Evolutionary conservation across 306 rosid species (phyloP), one percentile per base, ranked within the genome.

Genomic region (Cucumis hystrix): DNA sequence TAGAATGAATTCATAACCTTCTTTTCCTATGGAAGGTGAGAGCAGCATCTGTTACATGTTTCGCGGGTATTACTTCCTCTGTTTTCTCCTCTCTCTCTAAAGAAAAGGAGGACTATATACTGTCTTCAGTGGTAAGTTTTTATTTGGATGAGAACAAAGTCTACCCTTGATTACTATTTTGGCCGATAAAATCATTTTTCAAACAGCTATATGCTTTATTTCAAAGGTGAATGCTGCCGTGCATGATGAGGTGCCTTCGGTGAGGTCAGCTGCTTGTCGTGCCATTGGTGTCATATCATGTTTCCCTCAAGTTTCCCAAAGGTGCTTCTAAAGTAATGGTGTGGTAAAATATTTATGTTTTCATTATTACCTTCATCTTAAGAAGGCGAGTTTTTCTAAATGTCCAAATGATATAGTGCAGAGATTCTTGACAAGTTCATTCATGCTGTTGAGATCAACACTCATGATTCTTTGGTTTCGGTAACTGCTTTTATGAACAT

Each of bases 221-320:
- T 82, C 81, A 75, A 84, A 95, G 98, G 83, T 86, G 69, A 80
- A 71, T 77, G 93, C 93, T 33, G 92, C 97, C 21, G 30, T 85
- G 28, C 66, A 78, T 18, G 96, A 90, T 56, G 86, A 85, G 76
- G 92, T 84, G 54, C 86, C 99, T 49, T 87, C 92, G 10, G 99
- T 95, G 82, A 89, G 93, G 82, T 88, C 97, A 82, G 90, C 97
- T 86, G 92, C 97, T 66, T 92, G 99, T 90, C 92, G 99, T 76
- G 99, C 99, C 80, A 86, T 92, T 80, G 99, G 99, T 56, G 84
- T 95, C 87, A 86, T 92, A 83, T 87, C 99, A 62, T 90, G 93
- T 84, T 90, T 95, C 86, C 96, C 92, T 64, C 90, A 88, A 87
- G 90, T 92, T 83, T 88, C 90, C 82, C 88, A 86, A 77, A 95